Base-by-base conservation (phyloP, 768 basidiomycete species). In the Tricholoma hemisulphureum region DNA sequence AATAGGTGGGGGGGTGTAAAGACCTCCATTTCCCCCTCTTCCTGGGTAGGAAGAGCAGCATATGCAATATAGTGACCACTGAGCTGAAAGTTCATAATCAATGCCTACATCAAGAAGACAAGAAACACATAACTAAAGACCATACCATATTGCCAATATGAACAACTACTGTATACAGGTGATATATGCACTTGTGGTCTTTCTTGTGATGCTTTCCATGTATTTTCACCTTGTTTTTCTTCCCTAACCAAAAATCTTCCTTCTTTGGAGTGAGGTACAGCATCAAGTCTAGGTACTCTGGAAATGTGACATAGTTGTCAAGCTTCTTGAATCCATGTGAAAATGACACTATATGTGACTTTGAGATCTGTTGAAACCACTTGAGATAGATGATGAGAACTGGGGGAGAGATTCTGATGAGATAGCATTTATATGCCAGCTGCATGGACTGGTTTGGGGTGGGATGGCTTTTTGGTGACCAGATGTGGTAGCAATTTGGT, bases 361-460 rank as follows among this genome's bases (percentile, higher is more conserved):
- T 89, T 37, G 79, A 77, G 7, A 87, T 80, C 67, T 96, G 94
- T 72, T 96, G 93, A 74, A 98, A 98, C 46, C 95, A 83, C 75
- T 98, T 98, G 51, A 97, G 81, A 64, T 98, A 95, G 58, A 98
- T 83, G 51, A 95, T 91, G 56, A 98, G 83, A 29, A 97, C 82
- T 0, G 94, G 92, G 0, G 95, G 95, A 1, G 90, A 86, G 0
- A 79, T 80, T 13, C 87, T 84, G 69, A 98, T 91, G 58, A 98
- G 86, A 72, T 97, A 98, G 11, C 95, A 89, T 73, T 98, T 98
- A 76, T 93, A 94, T 4, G 93, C 93, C 1, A 90, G 81, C 1
- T 91, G 85, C 73, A 90, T 80, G 48, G 51, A 86, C 86, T 31
- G 90, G 91, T 58, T 84, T 80, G 7, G 71, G 62, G 34, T 70